Evolutionary conservation across 225 moss, liverwort and hornwort species (phyloP).

Genomic region (Sphagnum tenellum): DNA sequence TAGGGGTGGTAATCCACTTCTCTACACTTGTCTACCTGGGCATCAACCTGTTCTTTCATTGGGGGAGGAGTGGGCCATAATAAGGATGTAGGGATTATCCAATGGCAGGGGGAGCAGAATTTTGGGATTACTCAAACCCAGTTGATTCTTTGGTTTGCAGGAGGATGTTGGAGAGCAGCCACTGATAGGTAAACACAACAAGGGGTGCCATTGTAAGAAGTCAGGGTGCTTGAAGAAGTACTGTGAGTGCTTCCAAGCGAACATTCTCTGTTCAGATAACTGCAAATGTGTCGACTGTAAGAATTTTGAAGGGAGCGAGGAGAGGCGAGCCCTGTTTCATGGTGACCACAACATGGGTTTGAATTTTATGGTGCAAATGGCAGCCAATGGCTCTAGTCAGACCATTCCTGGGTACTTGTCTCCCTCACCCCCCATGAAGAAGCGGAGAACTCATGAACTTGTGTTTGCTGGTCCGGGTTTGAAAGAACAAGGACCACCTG

Average conservation of each 20-base stretch:
- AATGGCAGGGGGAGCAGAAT: too few relatives aligned
- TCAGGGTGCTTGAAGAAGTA: slow-evolving; percentile 55
- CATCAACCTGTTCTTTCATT: too few relatives aligned
- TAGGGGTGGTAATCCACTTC: too few relatives aligned
- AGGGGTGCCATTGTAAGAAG: slow-evolving; percentile 54
- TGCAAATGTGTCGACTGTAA: slow-evolving; percentile 58
- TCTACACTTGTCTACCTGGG: too few relatives aligned
- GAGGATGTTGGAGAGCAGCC: slow-evolving; percentile 50
- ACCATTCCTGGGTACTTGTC: slow-evolving; percentile 32
- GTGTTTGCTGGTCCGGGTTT: slow-evolving; percentile 40
- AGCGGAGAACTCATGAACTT: slow-evolving; percentile 37
- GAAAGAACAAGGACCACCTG: slow-evolving; percentile 33
- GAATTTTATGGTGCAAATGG: slow-evolving; percentile 32
- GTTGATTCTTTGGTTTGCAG: slow-evolving; percentile 10
- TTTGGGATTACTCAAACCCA: too few relatives aligned
- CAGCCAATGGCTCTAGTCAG: slow-evolving; percentile 19
- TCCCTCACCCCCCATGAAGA: slow-evolving; percentile 45
- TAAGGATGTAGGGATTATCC: too few relatives aligned
- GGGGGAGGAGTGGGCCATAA: too few relatives aligned
- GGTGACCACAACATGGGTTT: slow-evolving; percentile 37
- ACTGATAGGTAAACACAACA: slow-evolving; percentile 46
- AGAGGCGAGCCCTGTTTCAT: slow-evolving; percentile 49
- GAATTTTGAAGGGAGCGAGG: slow-evolving; percentile 55
- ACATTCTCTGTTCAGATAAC: slow-evolving; percentile 50
- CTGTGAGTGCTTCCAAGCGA: slow-evolving; percentile 59